Base-by-base conservation (phyloP, 345 rosid species). In the Murraya koenigii region DNA sequence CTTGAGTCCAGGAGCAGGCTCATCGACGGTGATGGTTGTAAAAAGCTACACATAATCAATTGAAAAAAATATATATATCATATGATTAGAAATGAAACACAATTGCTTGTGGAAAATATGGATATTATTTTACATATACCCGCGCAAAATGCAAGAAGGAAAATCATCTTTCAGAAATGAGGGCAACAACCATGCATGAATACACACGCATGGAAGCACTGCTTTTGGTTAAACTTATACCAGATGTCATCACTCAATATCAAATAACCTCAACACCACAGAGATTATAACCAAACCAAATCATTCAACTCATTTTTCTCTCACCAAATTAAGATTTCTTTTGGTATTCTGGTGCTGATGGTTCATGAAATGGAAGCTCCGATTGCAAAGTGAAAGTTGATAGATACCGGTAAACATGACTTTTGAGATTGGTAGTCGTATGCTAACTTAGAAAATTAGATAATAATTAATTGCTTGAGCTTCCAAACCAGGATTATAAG, bases 1-100 rank as follows among this genome's bases (percentile, higher is more conserved):
- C 94, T 97, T 97, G 41, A 97, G 77, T 54, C 99, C 98, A 44
- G 96, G 99, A 33, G 98, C 86, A 80, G 90, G 90, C 81, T 97
- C 99, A 70, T 97, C 93, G n/a, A 88, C 23, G 5, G 98, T 94
- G 72, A 97, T 66, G 76, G 99, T 94, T 36, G 99, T 88, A 58
- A 90, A 75, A 74, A 97, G 85, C 99, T 97, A 79, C 84, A 83
- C 20, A 74, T 25, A 28, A 78, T 22, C 35, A 78, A 68, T 20
- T 70, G 3, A 75, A 71, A 8, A n/a, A 59, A 35, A 55, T 39
- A 62, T 70, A 41, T 17, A 3, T 1, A 55, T 33, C 72, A 39
- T n/a, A 68, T 33, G 19, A 78, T 64, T 22, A 39, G 59, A 52
- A 80, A 13, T 20, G 0, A 58, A 63, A 10, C 9, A 47, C 26